Base-by-base conservation (phyloP, 2,329 filamentous ascomycete species). In the Chaetomium strumarium region DNA sequence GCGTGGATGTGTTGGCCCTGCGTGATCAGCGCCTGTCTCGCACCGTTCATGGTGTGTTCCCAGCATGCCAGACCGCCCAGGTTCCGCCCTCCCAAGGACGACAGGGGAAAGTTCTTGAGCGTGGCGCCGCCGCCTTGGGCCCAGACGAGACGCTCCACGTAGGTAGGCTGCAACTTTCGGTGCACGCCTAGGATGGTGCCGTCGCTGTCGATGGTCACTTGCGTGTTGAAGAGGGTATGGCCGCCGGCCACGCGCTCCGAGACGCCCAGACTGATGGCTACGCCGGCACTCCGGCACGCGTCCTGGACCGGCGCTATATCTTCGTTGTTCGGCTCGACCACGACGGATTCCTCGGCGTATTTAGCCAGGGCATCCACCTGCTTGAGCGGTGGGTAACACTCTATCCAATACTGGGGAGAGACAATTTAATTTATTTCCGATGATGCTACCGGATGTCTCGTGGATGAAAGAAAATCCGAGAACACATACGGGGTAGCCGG, bases 131-230 rank as follows among this genome's bases (percentile, higher is more conserved):
- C 54, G 2, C 65, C 64, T 49, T 67, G 62, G 9, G 57, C 65
- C 64, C 64, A 67, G 19, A 67, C 61, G 14, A 62, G 56, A 10
- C 64, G 56, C 51, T 67, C 65, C 10, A 61, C 61, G 39, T 59
- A 63, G 4, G 66, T 67, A 2, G 65, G 66, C 58, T 67, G 65
- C 31, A 67, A 57, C 49, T 67, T 67, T 44, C 64, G 62, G 55
- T 67, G 64, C 8, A 66, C 61, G 46, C 63, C 63, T 0, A 64
- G 55, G 31, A 67, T 55, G 14, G 52, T 46, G 4, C 66, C 64
- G 33, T 62, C 56, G 13, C 52, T 36, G 48, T 64, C 64, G 46
- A 66, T 55, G 31, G 55, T 59, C 33, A 65, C 58, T 45, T 65
- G 62, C 14, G 62, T 62, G 54, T 67, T 66, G 59, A 67, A 67